phyloP scores from a whole-genome alignment of 352 stramenopile genomes.

The Pythium vanterpoolii region DNA sequence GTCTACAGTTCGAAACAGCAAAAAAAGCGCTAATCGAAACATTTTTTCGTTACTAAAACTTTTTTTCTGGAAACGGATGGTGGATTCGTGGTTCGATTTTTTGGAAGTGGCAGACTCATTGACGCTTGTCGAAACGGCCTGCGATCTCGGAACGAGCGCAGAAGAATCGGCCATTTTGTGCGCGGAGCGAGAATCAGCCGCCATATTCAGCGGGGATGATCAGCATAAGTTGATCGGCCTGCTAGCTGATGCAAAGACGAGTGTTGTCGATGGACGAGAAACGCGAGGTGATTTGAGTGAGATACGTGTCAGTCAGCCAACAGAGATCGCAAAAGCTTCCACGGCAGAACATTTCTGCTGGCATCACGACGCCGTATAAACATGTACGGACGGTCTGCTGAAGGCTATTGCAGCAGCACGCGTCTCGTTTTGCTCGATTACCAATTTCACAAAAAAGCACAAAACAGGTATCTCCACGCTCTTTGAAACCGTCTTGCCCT shows the following conservation, averaged over 20 bases:
- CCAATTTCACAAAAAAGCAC: too few relatives aligned
- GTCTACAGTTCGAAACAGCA: neutral
- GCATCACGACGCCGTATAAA: neutral
- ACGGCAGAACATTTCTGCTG: neutral
- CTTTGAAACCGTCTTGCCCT: too few relatives aligned
- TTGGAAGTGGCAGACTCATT: constrained; percentile 3
- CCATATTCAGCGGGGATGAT: neutral
- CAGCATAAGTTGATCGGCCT: too few relatives aligned
- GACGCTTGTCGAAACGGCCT: neutral
- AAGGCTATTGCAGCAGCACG: neutral
- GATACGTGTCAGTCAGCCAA: neutral
- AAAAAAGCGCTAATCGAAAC: neutral
- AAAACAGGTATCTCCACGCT: too few relatives aligned
- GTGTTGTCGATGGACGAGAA: too few relatives aligned
- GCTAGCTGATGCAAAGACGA: too few relatives aligned
- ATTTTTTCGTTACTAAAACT: neutral
- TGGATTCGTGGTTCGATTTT: neutral
- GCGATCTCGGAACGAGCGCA: neutral
- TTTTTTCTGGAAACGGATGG: neutral
- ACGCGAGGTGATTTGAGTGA: too few relatives aligned
- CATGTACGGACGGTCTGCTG: neutral
- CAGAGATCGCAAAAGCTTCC: neutral
- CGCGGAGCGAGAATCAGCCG: neutral
- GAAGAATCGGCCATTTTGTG: neutral
- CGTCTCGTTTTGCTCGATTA: too few relatives aligned